These are phyloP conservation scores for Mucuna pruriens DNA, from an alignment of 306 rosid species.

Conservation along the genomic window DNA sequence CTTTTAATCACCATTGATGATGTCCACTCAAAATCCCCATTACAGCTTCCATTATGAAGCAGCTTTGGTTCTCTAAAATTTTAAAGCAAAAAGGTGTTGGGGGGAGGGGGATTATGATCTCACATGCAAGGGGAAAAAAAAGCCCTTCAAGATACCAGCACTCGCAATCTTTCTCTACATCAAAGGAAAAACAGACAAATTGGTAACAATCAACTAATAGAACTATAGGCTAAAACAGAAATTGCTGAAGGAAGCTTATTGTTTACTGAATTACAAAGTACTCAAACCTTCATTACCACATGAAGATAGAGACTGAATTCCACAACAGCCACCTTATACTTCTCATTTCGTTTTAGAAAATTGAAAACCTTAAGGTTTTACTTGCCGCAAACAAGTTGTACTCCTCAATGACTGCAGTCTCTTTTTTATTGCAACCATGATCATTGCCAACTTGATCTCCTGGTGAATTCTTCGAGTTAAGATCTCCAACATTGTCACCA, in stretches of 20 bases:
- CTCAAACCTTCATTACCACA: constrained; percentile 62
- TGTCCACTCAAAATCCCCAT: constrained; percentile 37
- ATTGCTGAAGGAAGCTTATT: constrained; percentile 64
- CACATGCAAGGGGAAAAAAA: constrained; percentile 32
- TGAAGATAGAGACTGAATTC: constrained; percentile 63
- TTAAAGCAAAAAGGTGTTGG: constrained; percentile 23
- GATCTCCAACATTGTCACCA: constrained; percentile 49
- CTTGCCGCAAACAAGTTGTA: constrained; percentile 95
- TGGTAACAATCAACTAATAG: constrained; percentile 58
- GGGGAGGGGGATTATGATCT: constrained; percentile 35
- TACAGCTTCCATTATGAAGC: constrained; percentile 36
- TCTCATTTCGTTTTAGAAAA: constrained; percentile 72
- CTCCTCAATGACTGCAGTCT: constrained; percentile 69
- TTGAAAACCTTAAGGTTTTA: constrained; percentile 70
- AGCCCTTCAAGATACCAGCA: constrained; percentile 59
- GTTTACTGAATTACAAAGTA: constrained; percentile 60
- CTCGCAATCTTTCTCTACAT: constrained; percentile 63
- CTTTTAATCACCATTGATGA: constrained; percentile 6
- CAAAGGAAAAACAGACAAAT: constrained; percentile 49
- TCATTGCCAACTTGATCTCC: constrained; percentile 56
- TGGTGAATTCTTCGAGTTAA: constrained; percentile 44
- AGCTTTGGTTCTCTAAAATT: constrained; percentile 20
- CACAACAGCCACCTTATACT: constrained; percentile 65
- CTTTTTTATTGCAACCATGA: constrained; percentile 61
- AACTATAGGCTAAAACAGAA: constrained; percentile 52